Evolutionary conservation across 148 eudicot genomes (phyloP).

Genomic region (Mesembryanthemum crystallinum): DNA sequence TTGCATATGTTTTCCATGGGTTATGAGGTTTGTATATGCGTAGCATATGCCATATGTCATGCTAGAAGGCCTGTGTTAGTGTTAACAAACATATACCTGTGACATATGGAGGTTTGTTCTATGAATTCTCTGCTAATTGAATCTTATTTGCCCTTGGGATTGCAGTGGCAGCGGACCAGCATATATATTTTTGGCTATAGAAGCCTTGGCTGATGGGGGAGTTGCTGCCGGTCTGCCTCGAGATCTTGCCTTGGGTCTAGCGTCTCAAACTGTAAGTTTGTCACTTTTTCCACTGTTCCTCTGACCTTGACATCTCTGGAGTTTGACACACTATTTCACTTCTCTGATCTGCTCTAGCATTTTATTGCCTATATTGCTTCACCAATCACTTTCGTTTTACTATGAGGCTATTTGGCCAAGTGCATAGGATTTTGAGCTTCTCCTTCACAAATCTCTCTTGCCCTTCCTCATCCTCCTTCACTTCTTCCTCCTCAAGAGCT

Average conservation of each 20-base stretch:
- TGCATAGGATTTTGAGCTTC: too few relatives aligned
- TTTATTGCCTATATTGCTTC: neutral
- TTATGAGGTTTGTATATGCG: too few relatives aligned
- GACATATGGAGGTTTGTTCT: conserved; percentile 8
- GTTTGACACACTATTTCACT: neutral
- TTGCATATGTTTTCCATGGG: too few relatives aligned
- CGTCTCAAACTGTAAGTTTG: conserved; percentile 86
- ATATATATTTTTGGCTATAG: conserved; percentile 81
- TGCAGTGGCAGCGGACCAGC: conserved; percentile 95
- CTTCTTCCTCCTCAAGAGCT: too few relatives aligned
- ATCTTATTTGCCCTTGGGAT: conserved; percentile 8
- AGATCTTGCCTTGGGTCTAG: conserved; percentile 80
- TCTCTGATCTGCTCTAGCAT: neutral
- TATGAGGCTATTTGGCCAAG: too few relatives aligned
- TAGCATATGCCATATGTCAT: neutral
- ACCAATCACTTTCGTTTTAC: neutral
- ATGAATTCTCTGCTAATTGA: conserved; percentile 1
- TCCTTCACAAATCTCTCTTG: too few relatives aligned
- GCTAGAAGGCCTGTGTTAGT: neutral
- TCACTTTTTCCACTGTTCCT: neutral
- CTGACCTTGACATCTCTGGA: neutral
- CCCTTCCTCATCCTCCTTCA: too few relatives aligned
- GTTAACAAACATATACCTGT: conserved; percentile 6
- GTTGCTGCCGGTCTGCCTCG: conserved; percentile 96
- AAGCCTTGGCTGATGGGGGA: conserved; percentile 99